Conservation (phyloP, 139 green algal genomes). For the Coelastrella sp. region DNA sequence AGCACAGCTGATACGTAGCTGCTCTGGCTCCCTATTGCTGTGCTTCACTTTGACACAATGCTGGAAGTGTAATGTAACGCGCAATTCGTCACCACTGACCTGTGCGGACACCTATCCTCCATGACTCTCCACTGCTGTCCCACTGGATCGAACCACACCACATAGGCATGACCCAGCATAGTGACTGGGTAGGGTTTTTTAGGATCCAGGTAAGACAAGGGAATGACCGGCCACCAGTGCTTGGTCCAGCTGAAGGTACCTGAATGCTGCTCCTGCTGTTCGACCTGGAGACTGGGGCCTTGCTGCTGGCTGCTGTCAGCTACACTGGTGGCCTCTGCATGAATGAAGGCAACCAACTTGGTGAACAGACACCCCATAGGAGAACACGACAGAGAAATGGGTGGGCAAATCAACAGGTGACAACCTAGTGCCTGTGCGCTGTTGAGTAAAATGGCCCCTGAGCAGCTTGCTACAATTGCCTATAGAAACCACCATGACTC, state of each 20-base stretch:
- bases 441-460: too few relatives aligned
- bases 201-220: conserved; percentile 40
- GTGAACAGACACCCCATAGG: background rate
- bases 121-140: conserved; percentile 37
- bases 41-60: too few relatives aligned
- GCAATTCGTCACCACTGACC: background rate
- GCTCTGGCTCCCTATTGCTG: too few relatives aligned
- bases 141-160: conserved; percentile 54
- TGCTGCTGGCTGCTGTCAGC: background rate
- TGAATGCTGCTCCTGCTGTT: background rate
- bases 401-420: too few relatives aligned
- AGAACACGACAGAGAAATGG: too few relatives aligned
- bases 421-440: too few relatives aligned
- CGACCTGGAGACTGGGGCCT: background rate
- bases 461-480: too few relatives aligned
- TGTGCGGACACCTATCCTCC: conserved; percentile 43
- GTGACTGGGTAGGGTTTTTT: conserved; percentile 38
- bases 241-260: conserved; percentile 43
- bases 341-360: background rate
- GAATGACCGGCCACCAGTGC: conserved; percentile 44
- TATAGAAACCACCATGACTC: too few relatives aligned
- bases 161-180: conserved; percentile 53
- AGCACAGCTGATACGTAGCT: too few relatives aligned
- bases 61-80: too few relatives aligned
- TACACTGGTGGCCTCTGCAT: background rate